Conservation (phyloP, 192 early-diverging fungal genomes). For the Geranomyces michiganensis region DNA sequence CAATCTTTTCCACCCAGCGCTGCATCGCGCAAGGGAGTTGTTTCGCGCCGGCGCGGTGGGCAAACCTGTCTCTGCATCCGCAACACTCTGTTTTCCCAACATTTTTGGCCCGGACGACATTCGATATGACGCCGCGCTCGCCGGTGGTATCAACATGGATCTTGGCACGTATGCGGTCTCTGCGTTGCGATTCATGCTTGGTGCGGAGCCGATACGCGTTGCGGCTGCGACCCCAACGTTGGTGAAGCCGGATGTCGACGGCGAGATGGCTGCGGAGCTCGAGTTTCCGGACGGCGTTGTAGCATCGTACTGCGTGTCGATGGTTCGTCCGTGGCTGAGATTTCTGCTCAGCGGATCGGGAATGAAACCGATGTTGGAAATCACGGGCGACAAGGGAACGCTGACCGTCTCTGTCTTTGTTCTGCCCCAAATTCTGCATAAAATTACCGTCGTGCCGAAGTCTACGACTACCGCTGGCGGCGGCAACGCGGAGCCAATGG, state of each 20-base stretch:
- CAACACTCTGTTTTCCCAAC: not conserved
- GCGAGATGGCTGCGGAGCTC: not conserved
- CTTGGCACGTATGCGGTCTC: slow-evolving; percentile 36
- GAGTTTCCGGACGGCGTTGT: not conserved
- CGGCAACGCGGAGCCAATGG: too few species aligned
- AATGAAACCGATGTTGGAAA: not conserved
- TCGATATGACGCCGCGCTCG: slow-evolving; percentile 32
- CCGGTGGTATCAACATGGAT: slow-evolving; percentile 41
- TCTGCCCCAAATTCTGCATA: not conserved
- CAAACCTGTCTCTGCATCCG: not conserved
- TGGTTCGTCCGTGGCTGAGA: not conserved
- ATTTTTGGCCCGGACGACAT: slow-evolving; percentile 29
- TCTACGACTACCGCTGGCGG: not conserved
- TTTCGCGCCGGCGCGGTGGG: not conserved
- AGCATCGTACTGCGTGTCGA: not conserved
- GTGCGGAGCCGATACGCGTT: not conserved
- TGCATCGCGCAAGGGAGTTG: not conserved
- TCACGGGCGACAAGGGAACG: not conserved
- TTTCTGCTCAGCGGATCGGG: not conserved
- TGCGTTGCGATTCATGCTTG: slow-evolving; percentile 20
- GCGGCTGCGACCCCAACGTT: not conserved
- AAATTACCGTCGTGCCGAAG: not conserved
- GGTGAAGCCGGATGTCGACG: not conserved
- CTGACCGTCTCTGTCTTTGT: not conserved
- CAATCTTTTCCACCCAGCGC: slow-evolving; percentile 4